Evolutionary conservation across 1,284 basidiomycete species (phyloP).

Genomic region (Cutaneotrichosporon dermatis): DNA sequence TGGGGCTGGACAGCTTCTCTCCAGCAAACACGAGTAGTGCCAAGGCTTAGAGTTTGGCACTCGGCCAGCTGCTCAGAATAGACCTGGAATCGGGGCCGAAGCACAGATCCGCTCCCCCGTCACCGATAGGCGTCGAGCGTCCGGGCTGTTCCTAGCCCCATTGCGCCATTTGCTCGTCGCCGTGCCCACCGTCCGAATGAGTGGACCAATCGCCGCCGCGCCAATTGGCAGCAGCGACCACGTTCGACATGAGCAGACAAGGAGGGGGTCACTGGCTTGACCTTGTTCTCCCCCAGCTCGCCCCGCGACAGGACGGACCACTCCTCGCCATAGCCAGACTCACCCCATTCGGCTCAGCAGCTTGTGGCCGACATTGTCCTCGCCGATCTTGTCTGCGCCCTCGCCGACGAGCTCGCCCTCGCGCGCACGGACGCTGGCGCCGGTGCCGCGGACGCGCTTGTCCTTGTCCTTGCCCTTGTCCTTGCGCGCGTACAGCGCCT

Average conservation of each 20-base stretch:
- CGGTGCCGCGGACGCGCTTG: constrained; percentile 9
- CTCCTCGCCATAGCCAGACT: constrained; percentile 8
- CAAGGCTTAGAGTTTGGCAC: background rate
- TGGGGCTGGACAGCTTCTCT: background rate
- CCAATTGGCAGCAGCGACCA: background rate
- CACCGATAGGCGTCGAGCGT: background rate
- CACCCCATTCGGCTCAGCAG: constrained; percentile 48
- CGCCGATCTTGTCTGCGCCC: constrained; percentile 44
- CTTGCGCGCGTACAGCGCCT: constrained; percentile 34
- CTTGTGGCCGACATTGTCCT: constrained; percentile 48
- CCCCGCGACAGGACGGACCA: no score
- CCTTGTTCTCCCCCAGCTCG: no score
- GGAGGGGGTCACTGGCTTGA: no score
- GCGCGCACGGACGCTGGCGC: constrained; percentile 32
- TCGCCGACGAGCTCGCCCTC: constrained; percentile 48
- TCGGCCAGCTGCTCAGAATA: no score
- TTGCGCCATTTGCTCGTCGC: background rate
- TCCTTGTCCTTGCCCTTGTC: background rate
- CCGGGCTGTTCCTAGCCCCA: background rate
- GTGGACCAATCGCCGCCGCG: background rate
- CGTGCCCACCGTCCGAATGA: no score
- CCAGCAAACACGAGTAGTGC: no score
- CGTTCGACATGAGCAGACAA: no score
- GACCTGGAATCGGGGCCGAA: no score
- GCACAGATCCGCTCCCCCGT: no score